These are phyloP conservation scores for Suhomyces prunicola DNA, from an alignment of 805 yeast genomes.

Conservation along the genomic window DNA sequence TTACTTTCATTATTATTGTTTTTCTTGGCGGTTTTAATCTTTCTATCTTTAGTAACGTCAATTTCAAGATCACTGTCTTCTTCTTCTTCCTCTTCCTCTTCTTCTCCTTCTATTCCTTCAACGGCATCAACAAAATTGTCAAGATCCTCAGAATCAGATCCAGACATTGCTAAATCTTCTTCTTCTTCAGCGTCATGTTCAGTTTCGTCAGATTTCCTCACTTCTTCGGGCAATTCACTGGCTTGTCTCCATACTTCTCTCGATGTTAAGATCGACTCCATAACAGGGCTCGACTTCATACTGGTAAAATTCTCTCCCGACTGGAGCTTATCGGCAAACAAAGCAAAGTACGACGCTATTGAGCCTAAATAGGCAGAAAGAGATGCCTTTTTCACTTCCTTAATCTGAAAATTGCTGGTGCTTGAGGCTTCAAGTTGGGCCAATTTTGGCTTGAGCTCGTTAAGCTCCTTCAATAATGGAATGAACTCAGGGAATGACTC, in stretches of 20 bases:
- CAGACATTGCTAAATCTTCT: neutral
- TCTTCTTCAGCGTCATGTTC: conserved; percentile 11
- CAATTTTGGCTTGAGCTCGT: conserved; percentile 41
- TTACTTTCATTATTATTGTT: conserved; percentile 55
- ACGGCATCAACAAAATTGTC: conserved; percentile 19
- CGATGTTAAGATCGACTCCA: conserved; percentile 79
- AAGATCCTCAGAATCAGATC: conserved; percentile 11
- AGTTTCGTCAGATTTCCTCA: conserved; percentile 9
- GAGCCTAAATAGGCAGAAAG: conserved; percentile 77
- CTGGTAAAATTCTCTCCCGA: conserved; percentile 50
- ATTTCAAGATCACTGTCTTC: conserved; percentile 50
- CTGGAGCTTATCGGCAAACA: conserved; percentile 57
- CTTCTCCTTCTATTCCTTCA: conserved; percentile 19
- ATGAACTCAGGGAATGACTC: conserved; percentile 78
- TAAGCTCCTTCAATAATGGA: conserved; percentile 67
- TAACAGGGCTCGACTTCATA: conserved; percentile 85
- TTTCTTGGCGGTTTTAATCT: conserved; percentile 32
- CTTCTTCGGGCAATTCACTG: conserved; percentile 40
- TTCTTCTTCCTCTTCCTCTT: conserved; percentile 15
- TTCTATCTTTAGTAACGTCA: conserved; percentile 45
- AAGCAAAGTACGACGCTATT: conserved; percentile 72
- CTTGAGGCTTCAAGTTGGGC: conserved; percentile 15
- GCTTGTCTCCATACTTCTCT: conserved; percentile 92
- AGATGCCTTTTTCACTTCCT: conserved; percentile 59
- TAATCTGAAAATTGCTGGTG: conserved; percentile 14